Percentiles rank a stretch among this genome's conserved stretches.
These are phyloP conservation scores for Paramecium biaurelia DNA, from an alignment of 73 alveolate species.

Conservation along the genomic window DNA sequence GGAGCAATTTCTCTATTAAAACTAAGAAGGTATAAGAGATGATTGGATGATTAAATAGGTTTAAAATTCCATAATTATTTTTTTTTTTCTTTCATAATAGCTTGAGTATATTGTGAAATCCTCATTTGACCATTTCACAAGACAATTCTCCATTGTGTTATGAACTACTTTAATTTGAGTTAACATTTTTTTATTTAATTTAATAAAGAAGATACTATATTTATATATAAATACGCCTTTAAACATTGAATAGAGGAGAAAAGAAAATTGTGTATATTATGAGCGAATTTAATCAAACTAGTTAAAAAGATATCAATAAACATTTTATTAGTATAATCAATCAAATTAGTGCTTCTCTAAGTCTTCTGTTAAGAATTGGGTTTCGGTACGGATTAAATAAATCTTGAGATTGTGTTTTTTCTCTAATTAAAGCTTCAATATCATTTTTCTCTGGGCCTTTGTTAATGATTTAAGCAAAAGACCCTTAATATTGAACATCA, in stretches of 20 bases:
- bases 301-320: background rate
- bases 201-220: background rate
- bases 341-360: background rate
- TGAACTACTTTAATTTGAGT: background rate
- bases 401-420: conserved; percentile 2
- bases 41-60: no score
- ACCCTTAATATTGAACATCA: background rate
- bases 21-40: no score
- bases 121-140: no score
- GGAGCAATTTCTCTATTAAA: no score
- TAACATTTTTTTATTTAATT: background rate
- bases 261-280: background rate
- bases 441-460: background rate
- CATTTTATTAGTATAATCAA: background rate
- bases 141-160: no score
- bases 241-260: background rate
- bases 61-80: no score
- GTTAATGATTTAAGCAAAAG: background rate
- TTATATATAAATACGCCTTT: background rate
- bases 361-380: background rate
- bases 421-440: background rate
- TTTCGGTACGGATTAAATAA: background rate
- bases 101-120: no score
- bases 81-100: no score
- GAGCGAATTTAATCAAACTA: background rate